These are phyloP conservation scores for Sicyos edulis DNA, from an alignment of 306 rosid genomes.

Conservation along the genomic window DNA sequence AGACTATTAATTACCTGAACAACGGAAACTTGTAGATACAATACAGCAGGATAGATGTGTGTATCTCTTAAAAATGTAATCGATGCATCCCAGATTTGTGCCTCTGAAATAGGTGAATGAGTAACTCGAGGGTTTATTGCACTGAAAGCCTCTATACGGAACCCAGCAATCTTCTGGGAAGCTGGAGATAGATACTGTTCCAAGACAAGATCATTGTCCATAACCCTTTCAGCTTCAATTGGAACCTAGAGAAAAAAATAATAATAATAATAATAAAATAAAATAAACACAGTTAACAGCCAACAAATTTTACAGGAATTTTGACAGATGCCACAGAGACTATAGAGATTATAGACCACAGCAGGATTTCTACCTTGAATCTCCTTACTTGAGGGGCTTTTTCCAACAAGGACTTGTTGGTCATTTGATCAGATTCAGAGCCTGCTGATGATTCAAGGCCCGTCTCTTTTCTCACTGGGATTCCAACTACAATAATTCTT, in stretches of 20 bases:
- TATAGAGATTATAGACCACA: conserved; percentile 17
- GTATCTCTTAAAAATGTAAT: conserved; percentile 57
- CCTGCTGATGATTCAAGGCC: conserved; percentile 48
- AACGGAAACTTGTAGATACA: conserved; percentile 69
- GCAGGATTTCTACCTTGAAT: conserved; percentile 59
- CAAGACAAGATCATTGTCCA: conserved; percentile 63
- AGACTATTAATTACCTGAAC: conserved; percentile 58
- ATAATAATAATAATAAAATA: too few species aligned
- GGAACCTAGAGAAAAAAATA: conserved; percentile 56
- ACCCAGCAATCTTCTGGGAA: conserved; percentile 79
- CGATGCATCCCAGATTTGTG: conserved; percentile 34
- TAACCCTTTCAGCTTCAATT: conserved; percentile 70
- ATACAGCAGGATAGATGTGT: conserved; percentile 75
- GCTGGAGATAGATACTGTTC: conserved; percentile 65
- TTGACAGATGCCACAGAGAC: conserved; percentile 14
- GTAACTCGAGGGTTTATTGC: conserved; percentile 85
- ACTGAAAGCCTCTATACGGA: conserved; percentile 80
- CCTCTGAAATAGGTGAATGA: conserved; percentile 72
- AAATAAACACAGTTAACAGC: conserved; percentile 16
- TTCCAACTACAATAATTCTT: conserved; percentile 80
- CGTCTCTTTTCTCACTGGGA: conserved; percentile 48
- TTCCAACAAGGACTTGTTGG: conserved; percentile 58
- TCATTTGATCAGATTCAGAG: conserved; percentile 57
- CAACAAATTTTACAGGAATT: conserved; percentile 9
- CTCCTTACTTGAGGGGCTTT: conserved; percentile 70